phyloP scores from a whole-genome alignment of 139 green algal genomes.

The Asterochloris erici region DNA sequence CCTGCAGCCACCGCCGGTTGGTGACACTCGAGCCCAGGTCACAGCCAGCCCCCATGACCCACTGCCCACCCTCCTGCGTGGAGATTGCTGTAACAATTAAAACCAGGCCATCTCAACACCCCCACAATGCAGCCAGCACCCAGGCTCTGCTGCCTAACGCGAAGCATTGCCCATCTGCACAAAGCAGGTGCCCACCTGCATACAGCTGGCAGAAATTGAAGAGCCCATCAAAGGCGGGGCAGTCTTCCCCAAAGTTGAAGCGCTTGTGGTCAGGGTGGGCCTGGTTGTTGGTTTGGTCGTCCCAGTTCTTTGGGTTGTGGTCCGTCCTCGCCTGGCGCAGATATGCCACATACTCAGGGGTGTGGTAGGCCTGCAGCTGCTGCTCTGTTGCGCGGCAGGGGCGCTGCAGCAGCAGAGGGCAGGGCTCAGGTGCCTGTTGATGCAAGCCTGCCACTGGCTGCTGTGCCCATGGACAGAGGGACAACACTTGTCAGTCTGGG shows the following conservation, averaged over 20 bases:
- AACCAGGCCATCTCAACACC: no score
- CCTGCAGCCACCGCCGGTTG: no score
- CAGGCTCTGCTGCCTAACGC: no score
- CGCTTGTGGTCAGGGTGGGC: background rate
- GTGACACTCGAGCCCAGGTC: no score
- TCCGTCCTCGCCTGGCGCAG: conserved; percentile 73
- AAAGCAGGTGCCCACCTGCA: conserved; percentile 42
- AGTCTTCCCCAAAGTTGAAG: conserved; percentile 90
- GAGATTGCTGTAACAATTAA: no score
- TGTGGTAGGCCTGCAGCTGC: conserved; percentile 87
- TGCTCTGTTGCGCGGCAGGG: conserved; percentile 52
- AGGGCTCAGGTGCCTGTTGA: background rate
- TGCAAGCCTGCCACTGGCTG: no score
- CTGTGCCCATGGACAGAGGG: no score
- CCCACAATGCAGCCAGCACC: no score
- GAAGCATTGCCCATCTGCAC: no score
- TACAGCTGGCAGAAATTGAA: conserved; percentile 85
- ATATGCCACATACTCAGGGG: conserved; percentile 81
- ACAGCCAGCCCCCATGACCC: no score
- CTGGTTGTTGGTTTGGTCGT: conserved; percentile 16
- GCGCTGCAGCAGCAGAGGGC: conserved; percentile 39
- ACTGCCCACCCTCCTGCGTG: no score
- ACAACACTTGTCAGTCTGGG: background rate
- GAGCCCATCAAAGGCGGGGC: conserved; percentile 83
- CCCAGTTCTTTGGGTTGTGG: conserved; percentile 22